Evolutionary conservation across 257 asterid species (phyloP).

Genomic region (Solanum lignicaule): DNA sequence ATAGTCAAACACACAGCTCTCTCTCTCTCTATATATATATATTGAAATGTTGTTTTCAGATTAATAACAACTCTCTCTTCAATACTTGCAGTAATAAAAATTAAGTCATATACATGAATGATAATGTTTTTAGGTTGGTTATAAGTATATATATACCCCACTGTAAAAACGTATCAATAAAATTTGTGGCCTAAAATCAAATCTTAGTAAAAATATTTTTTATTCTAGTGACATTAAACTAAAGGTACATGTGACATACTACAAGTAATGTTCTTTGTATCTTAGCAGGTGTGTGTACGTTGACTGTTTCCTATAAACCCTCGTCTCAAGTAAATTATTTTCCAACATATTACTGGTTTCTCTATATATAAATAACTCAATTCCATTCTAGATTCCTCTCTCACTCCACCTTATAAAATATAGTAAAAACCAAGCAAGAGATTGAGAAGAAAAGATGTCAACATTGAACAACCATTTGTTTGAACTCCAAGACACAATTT

Average conservation of each 20-base stretch:
- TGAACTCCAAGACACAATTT: slow-evolving; percentile 46
- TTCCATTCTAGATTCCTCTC: neutral
- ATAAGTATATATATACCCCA: neutral
- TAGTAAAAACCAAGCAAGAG: neutral
- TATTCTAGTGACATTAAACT: neutral
- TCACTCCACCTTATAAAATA: neutral
- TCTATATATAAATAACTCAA: neutral
- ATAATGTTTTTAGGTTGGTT: neutral
- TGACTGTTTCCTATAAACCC: no score
- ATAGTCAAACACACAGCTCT: neutral
- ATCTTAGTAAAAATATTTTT: neutral
- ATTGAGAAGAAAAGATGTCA: slow-evolving; percentile 20
- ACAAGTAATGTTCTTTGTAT: no score
- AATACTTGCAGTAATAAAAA: neutral
- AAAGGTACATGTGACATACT: neutral
- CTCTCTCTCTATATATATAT: neutral
- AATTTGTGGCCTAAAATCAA: neutral
- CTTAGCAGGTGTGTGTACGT: no score
- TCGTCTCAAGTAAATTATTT: no score
- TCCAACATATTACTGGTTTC: neutral
- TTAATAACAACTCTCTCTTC: neutral
- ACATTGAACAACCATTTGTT: slow-evolving; percentile 13
- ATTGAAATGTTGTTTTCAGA: neutral
- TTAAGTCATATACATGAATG: neutral
- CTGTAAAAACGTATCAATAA: neutral